phyloP scores from a whole-genome alignment of 2,329 filamentous ascomycete species.

The Exophiala xenobiotica region DNA sequence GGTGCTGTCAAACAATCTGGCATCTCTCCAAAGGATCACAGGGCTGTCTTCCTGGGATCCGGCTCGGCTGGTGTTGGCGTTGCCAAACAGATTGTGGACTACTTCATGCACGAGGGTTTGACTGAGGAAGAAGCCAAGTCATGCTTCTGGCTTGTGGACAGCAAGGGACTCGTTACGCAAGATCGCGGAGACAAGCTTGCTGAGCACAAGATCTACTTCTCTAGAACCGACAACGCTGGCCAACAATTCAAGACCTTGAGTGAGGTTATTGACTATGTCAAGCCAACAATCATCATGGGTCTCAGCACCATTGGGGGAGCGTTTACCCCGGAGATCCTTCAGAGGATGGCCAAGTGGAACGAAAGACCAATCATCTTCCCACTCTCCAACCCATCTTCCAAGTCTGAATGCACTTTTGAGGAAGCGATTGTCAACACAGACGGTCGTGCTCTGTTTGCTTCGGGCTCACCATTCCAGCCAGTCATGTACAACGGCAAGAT shows the following conservation, averaged over 20 bases:
- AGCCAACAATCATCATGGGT: conserved; percentile 91
- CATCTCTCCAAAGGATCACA: conserved; percentile 83
- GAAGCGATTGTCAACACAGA: conserved; percentile 89
- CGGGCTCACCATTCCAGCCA: conserved; percentile 84
- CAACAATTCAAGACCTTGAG: conserved; percentile 73
- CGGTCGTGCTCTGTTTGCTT: conserved; percentile 88
- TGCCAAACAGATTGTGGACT: conserved; percentile 95
- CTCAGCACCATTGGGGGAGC: conserved; percentile 91
- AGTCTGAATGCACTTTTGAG: conserved; percentile 97
- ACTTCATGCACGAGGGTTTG: conserved; percentile 89
- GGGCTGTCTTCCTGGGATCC: conserved; percentile 92
- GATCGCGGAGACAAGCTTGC: conserved; percentile 93
- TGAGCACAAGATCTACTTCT: conserved; percentile 76
- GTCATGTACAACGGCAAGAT: conserved; percentile 67
- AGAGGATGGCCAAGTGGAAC: conserved; percentile 62
- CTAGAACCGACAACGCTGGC: conserved; percentile 63
- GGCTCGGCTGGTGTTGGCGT: conserved; percentile 96
- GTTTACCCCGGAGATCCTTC: conserved; percentile 84
- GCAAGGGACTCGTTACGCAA: conserved; percentile 87
- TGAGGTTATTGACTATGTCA: conserved; percentile 90
- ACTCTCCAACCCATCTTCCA: conserved; percentile 90
- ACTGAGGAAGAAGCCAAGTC: conserved; percentile 81
- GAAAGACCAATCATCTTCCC: conserved; percentile 90
- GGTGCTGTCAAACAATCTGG: conserved; percentile 78
- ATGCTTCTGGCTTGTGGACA: conserved; percentile 98